Evolutionary conservation across 2,329 filamentous ascomycete genomes (phyloP), one percentile per base, ranked within the genome.

Genomic region (Cytospora paraplurivora): DNA sequence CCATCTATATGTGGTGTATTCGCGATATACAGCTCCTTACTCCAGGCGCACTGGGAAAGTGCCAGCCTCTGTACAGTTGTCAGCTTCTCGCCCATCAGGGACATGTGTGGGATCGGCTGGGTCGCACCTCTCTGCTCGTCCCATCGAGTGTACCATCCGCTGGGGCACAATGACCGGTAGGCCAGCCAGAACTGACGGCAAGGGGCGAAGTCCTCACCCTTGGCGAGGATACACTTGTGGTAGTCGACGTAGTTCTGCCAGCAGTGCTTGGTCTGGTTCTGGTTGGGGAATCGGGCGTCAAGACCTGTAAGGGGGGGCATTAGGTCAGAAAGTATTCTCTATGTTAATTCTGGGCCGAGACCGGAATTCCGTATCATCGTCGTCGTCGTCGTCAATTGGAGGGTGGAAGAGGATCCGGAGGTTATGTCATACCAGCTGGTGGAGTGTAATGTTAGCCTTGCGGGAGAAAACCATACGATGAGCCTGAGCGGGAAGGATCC

Each of bases 231-330:
- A 85, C 95, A 99, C 88, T 99, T 99, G 89, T 99, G 92, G 87
- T 99, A 98, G 82, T 99, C 95, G 84, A 99, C 95, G 83, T 99
- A 99, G 88, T 99, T 99, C 81, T 99, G 96, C 95, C 95, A 99
- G 92, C 95, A 99, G 88, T 99, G 93, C 90, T 97, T 97, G 82
- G 93, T 90, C 84, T 95, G 92, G 85, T 99, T 99, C 85, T 88
- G 84, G 86, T 99, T 97, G 76, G 95, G 95, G 85, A 98, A 99
- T 79, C 95, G 94, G 81, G 95, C 95, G 79, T 99, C 95, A 84
- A 96, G 96, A 85, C 95, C 95, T 97, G 74, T 69, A n/a, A 62
- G 51, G 32, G 27, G 27, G 32, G 41, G 53, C 32, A 11, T 60
- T 34, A 44, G 49, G 60, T 61, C 68, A 73, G 68, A 71, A 68